phyloP scores from a whole-genome alignment of 78 protist genomes.

The Dictyostelium capitatum region DNA sequence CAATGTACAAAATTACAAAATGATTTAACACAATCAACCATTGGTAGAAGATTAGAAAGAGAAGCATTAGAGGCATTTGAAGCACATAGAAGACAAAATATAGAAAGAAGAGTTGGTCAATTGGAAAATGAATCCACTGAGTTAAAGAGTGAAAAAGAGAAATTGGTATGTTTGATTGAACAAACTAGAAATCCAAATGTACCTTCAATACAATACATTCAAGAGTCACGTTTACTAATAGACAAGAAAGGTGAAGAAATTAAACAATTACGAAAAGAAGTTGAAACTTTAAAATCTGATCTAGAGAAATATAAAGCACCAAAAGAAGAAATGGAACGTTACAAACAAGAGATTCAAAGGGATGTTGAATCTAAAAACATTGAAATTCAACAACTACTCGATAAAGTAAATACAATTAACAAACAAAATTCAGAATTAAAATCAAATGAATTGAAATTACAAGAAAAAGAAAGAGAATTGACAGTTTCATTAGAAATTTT shows the following conservation, averaged over 20 bases:
- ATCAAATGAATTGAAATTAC: constrained; percentile 16
- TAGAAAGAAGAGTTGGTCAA: constrained; percentile 41
- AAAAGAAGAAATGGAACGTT: constrained; percentile 33
- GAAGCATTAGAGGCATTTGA: constrained; percentile 41
- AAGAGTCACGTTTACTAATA: constrained; percentile 43
- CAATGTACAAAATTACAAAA: constrained; percentile 48
- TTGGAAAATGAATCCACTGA: constrained; percentile 46
- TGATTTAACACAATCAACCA: constrained; percentile 38
- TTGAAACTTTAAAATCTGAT: constrained; percentile 10
- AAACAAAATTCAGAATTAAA: constrained; percentile 38
- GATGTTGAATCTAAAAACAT: constrained; percentile 34
- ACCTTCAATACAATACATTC: constrained; percentile 42
- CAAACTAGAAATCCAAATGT: constrained; percentile 43
- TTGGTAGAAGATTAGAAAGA: constrained; percentile 43
- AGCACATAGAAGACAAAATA: constrained; percentile 12
- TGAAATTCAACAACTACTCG: constrained; percentile 28
- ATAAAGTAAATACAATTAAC: neutral
- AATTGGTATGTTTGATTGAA: constrained; percentile 47
- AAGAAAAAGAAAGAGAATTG: constrained; percentile 43
- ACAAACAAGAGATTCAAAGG: neutral
- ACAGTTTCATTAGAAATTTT: constrained; percentile 27
- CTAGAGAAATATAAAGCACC: constrained; percentile 13
- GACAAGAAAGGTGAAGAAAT: constrained; percentile 59
- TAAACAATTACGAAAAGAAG: constrained; percentile 31
- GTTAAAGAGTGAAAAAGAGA: constrained; percentile 68